Conservation (phyloP, 768 basidiomycete genomes). For the Mycena epipterygia region DNA sequence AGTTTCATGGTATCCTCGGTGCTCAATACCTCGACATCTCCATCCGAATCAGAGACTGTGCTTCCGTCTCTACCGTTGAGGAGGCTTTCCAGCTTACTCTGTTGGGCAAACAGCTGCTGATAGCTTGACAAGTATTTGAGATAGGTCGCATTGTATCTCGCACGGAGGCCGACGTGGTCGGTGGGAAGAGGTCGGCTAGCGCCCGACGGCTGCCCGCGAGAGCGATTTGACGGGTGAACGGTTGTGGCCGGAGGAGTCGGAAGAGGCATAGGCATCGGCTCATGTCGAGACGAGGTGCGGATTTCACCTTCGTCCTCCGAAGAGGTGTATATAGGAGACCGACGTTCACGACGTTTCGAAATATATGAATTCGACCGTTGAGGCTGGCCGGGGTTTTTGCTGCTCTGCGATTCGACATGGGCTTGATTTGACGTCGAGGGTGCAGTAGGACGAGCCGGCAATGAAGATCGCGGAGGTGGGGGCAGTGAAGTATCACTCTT, state of each 20-base stretch:
- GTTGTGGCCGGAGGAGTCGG: conserved; percentile 47
- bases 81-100: conserved; percentile 65
- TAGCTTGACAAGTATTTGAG: conserved; percentile 63
- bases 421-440: conserved; percentile 14
- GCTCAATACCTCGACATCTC: conserved; percentile 67
- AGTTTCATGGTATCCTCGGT: conserved; percentile 65
- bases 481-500: conserved; percentile 34
- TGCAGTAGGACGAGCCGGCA: conserved; percentile 21
- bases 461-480: conserved; percentile 26
- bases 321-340: conserved; percentile 75
- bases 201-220: conserved; percentile 48
- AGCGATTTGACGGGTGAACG: conserved; percentile 22
- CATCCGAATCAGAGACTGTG: conserved; percentile 65
- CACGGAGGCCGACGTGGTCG: conserved; percentile 66
- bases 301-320: conserved; percentile 72
- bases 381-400: conserved; percentile 43
- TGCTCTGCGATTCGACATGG: conserved; percentile 17
- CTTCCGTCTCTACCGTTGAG: conserved; percentile 56
- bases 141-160: conserved; percentile 67
- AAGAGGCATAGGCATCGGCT: conserved; percentile 32
- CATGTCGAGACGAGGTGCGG: conserved; percentile 42
- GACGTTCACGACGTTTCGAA: conserved; percentile 54
- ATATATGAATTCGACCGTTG: conserved; percentile 21
- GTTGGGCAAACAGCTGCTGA: conserved; percentile 62
- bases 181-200: conserved; percentile 52